phyloP scores from a whole-genome alignment of 2,329 filamentous ascomycete genomes.

The Knoxdaviesia capensis region DNA sequence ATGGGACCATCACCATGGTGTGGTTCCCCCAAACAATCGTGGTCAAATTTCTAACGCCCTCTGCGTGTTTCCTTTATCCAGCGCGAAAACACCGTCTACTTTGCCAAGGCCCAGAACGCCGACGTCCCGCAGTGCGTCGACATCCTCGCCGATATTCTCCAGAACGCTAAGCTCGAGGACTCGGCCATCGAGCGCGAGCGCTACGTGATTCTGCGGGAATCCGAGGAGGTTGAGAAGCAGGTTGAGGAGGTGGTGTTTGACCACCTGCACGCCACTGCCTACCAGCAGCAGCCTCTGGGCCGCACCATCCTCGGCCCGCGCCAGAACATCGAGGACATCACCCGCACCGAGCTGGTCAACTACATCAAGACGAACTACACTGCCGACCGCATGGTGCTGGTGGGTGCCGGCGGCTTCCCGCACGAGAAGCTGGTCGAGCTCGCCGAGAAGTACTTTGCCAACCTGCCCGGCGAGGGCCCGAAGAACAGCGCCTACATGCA shows the following conservation, averaged over 20 bases:
- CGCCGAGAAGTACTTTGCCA: conserved; percentile 86
- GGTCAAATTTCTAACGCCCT: too few species aligned
- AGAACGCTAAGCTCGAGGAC: conserved; percentile 95
- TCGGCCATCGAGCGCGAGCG: conserved; percentile 90
- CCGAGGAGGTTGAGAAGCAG: conserved; percentile 99
- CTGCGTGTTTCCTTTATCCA: conserved; percentile 13
- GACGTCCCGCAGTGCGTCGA: conserved; percentile 93
- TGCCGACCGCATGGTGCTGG: conserved; percentile 96
- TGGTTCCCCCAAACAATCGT: background rate
- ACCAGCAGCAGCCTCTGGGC: conserved; percentile 87
- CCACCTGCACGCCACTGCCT: conserved; percentile 95
- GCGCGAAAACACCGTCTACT: conserved; percentile 99
- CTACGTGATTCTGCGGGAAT: conserved; percentile 95
- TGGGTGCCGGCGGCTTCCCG: conserved; percentile 82
- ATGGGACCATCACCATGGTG: too few species aligned
- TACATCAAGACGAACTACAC: conserved; percentile 99
- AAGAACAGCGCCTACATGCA: conserved; percentile 54
- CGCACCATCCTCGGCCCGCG: conserved; percentile 94
- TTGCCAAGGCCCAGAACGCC: conserved; percentile 96
- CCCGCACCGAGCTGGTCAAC: conserved; percentile 70
- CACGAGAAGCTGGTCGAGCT: conserved; percentile 89
- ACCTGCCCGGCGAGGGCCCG: conserved; percentile 55
- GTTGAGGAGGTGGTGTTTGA: conserved; percentile 98
- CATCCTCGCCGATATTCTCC: conserved; percentile 96
- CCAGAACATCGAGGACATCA: conserved; percentile 95